Evolutionary conservation across 768 basidiomycete genomes (phyloP), one percentile per base, ranked within the genome.

Genomic region (Boletus vermiculosoides): DNA sequence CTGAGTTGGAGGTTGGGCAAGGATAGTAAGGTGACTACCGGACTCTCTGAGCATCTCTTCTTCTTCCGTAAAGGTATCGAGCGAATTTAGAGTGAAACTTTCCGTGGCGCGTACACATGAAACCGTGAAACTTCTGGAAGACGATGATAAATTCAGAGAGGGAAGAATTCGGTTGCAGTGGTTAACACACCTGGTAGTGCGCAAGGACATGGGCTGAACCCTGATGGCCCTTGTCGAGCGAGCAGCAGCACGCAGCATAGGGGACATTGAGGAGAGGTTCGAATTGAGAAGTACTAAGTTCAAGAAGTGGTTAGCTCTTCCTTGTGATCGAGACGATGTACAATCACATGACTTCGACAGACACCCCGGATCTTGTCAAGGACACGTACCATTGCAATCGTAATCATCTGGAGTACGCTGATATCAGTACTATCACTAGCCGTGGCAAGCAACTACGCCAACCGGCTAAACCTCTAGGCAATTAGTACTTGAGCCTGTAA

Each of bases 41-140:
- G 90, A 81, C 57, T 99, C 97, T 30, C 93, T 83, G 13, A 98
- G 80, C 88, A 98, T 92, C 56, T 87, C 76, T 74, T 99, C 97
- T 68, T 99, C 97, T 31, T 98, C 94, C 5, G 93, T 94, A 64
- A 94, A 95, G 3, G 81, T 81, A 66, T 88, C 86, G 25, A 98
- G 74, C 1, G 92, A 93, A 52, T 80, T 80, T 40, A 81, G 62
- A 41, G 70, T 34, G n/a, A 59, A 52, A 18, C 57, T 47, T 22
- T 76, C 73, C n/a, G 70, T 66, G 20, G 64, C 63, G 46, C 65
- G 58, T 41, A 40, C 46, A 23, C 54, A 51, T 15, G 76, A 74
- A 20, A 55, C 45, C 23, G 68, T 49, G 51, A 76, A 71, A 9
- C 34, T 34, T 41, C 73, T 70, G 34, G 33, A 39, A 25, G n/a